phyloP scores from a whole-genome alignment of 345 rosid genomes.

The Lepidium africanum region DNA sequence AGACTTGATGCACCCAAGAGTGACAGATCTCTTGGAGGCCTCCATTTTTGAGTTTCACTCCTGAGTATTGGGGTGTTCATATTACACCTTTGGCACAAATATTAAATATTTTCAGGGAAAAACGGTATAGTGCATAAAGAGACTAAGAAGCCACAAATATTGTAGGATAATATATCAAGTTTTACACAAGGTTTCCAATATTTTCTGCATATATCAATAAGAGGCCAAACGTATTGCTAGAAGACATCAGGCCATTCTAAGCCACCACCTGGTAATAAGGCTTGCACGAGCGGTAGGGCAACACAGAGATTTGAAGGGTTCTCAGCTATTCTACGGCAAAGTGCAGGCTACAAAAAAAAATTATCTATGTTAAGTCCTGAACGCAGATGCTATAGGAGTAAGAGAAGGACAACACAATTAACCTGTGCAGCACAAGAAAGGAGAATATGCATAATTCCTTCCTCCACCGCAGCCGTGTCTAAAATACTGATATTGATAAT shows the following conservation, averaged over 20 bases:
- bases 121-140: neutral
- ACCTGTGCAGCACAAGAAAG: constrained; percentile 91
- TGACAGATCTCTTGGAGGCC: neutral
- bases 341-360: constrained; percentile 41
- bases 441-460: constrained; percentile 77
- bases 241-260: neutral
- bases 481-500: constrained; percentile 48
- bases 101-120: neutral
- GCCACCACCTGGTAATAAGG: constrained; percentile 59
- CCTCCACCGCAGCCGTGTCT: constrained; percentile 70
- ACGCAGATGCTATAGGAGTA: constrained; percentile 4
- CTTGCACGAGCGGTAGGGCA: constrained; percentile 74
- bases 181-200: neutral
- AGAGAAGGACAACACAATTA: constrained; percentile 25
- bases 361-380: constrained; percentile 1
- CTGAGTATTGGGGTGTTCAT: neutral
- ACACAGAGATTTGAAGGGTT: constrained; percentile 56
- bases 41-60: neutral
- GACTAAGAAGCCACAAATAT: neutral
- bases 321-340: constrained; percentile 60
- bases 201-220: neutral
- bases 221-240: neutral
- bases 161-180: neutral
- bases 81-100: neutral
- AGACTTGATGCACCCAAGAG: neutral